phyloP scores from a whole-genome alignment of 495 filamentous ascomycete species.

The Hypoxylon lienhwacheense region DNA sequence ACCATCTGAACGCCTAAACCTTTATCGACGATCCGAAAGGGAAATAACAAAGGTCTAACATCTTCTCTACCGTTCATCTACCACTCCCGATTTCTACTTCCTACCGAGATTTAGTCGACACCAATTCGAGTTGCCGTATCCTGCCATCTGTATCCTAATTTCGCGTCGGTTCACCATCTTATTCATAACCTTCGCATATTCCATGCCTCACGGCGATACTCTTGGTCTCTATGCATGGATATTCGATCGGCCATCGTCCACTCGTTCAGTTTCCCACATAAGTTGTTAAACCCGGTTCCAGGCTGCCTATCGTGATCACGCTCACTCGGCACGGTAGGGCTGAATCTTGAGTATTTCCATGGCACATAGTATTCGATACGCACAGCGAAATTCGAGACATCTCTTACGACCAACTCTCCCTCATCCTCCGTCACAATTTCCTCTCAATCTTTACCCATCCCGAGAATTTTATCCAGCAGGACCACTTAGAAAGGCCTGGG shows the following conservation, averaged over 20 bases:
- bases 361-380: constrained; percentile 27
- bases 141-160: background rate
- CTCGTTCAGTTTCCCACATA: constrained; percentile 8
- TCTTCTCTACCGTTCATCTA: background rate
- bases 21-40: too few relatives aligned
- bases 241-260: constrained; percentile 13
- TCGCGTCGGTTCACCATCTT: background rate
- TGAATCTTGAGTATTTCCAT: constrained; percentile 22
- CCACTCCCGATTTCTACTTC: background rate
- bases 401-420: constrained; percentile 7
- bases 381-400: constrained; percentile 11
- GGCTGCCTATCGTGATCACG: constrained; percentile 9
- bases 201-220: constrained; percentile 22
- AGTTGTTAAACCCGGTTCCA: constrained; percentile 15
- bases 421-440: background rate
- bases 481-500: constrained; percentile 9
- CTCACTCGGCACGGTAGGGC: constrained; percentile 7
- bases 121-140: background rate
- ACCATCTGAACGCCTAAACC: too few relatives aligned
- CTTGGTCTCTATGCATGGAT: constrained; percentile 32
- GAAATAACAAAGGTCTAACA: background rate
- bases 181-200: constrained; percentile 12
- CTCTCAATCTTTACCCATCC: background rate
- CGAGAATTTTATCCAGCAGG: constrained; percentile 6
- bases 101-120: background rate